Base-by-base conservation (phyloP, 306 rosid genomes). In the peach (Prunus persica) region DNA sequence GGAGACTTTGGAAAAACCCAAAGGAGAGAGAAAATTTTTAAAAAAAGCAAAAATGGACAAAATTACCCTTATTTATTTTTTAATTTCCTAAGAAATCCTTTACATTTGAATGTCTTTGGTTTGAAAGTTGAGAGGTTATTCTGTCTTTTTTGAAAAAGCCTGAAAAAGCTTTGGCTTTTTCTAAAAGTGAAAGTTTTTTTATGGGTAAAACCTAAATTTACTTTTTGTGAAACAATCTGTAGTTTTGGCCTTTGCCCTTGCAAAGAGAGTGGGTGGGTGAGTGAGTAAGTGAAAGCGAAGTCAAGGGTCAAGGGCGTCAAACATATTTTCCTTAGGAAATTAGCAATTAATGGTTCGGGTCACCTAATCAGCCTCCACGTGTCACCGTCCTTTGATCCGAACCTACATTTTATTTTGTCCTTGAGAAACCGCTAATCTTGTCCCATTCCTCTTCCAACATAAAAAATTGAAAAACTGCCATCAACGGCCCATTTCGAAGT, bases 331-430 rank as follows among this genome's bases (percentile, higher is more conserved):
- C 20, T 38, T 71, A 55, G 25, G 25, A 24, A 24, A 24, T 24
- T 24, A 24, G 25, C 25, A 1, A 24, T 38, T 7, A 38, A 38
- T 38, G 43, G 43, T 38, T 38, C 38, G 7, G 38, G 50, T 46
- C 50, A 47, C 52, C 52, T 47, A 47, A 79, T 72, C 78, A 13
- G 5, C 43, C n/a, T 63, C 82, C 91, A 84, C 85, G 90, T 89
- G 88, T 78, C 51, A 32, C 19, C 3, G 47, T 30, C 22, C 15
- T 24, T 46, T 49, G 69, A 82, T 88, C 87, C 58, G 28, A 67
- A 71, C 80, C 75, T 69, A 19, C 38, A 3, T 70, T 15, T 72
- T 18, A 25, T 51, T 65, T 69, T 77, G 81, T 73, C 49, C 11
- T 20, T 55, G 65, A 77, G 67, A 85, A 81, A 74, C 80, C 81